A percentile compares a stretch with the other conserved stretches of the same genome.
Evolutionary conservation across 176 grass and related monocot genomes (phyloP).

Genomic region (Rhipidocladum racemiflorum): DNA sequence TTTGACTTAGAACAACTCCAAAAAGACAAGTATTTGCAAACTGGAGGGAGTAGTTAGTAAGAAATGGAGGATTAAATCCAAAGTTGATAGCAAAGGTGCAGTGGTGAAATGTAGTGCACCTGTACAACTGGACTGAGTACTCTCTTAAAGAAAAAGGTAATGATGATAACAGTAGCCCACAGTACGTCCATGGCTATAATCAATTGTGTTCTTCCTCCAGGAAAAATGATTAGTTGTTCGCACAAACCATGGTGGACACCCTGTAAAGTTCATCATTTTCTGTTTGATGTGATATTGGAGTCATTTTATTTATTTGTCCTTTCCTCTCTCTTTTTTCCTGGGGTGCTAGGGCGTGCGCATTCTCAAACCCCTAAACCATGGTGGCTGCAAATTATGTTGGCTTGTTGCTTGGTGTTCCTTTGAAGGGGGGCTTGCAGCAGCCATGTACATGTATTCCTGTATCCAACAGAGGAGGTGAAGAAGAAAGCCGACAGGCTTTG

Average conservation of each 20-base stretch:
- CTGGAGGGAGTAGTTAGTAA: too few species aligned
- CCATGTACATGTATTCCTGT: neutral
- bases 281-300: neutral
- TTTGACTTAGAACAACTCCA: too few species aligned
- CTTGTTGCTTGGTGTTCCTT: conserved; percentile 32
- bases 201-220: neutral
- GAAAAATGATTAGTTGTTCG: neutral
- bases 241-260: neutral
- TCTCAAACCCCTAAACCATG: conserved; percentile 2
- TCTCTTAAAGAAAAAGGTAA: neutral
- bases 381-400: conserved; percentile 37
- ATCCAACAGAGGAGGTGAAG: neutral
- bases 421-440: neutral
- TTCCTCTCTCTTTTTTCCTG: neutral
- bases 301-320: conserved; percentile 21
- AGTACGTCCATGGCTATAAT: neutral
- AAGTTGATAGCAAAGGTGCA: neutral
- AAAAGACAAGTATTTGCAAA: too few species aligned
- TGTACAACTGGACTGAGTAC: neutral
- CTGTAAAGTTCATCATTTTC: neutral
- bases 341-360: conserved; percentile 34
- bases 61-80: neutral
- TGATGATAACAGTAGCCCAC: neutral
- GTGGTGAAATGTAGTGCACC: neutral
- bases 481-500: neutral